A percentile compares a stretch with the other conserved stretches of the same genome.
Evolutionary conservation across 345 rosid species (phyloP).

Genomic region (Aquilaria yunnanensis): DNA sequence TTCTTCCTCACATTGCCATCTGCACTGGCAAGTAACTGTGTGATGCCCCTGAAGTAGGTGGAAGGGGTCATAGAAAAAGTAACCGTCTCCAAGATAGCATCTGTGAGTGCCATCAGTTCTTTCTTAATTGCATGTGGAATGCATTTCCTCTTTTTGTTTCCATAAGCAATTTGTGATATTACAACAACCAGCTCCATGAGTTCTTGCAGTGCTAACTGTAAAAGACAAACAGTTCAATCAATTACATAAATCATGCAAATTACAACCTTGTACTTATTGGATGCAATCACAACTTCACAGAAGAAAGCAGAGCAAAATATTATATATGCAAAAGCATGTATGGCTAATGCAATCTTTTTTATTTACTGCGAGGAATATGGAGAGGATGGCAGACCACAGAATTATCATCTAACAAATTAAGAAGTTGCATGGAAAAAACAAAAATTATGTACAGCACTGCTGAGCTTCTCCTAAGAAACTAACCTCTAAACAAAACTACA

Average conservation of each 20-base stretch:
- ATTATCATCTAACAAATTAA: too few relatives aligned
- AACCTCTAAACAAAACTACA: too few relatives aligned
- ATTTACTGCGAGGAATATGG: too few relatives aligned
- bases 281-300: too few relatives aligned
- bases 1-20: conserved; percentile 58
- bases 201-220: conserved; percentile 62
- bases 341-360: too few relatives aligned
- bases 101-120: conserved; percentile 46
- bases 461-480: too few relatives aligned
- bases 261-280: too few relatives aligned
- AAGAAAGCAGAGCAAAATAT: too few relatives aligned
- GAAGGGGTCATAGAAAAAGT: conserved; percentile 56
- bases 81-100: conserved; percentile 49
- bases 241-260: too few relatives aligned
- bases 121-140: conserved; percentile 35
- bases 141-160: conserved; percentile 36
- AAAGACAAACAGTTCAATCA: conserved; percentile 3
- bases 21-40: conserved; percentile 51
- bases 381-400: too few relatives aligned
- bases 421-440: neutral
- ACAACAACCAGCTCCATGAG: conserved; percentile 65
- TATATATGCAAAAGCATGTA: too few relatives aligned
- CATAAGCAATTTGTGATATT: conserved; percentile 45
- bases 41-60: conserved; percentile 61
- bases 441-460: neutral